Conservation (phyloP, 257 asterid genomes). For the Nicotiana obtusifolia region DNA sequence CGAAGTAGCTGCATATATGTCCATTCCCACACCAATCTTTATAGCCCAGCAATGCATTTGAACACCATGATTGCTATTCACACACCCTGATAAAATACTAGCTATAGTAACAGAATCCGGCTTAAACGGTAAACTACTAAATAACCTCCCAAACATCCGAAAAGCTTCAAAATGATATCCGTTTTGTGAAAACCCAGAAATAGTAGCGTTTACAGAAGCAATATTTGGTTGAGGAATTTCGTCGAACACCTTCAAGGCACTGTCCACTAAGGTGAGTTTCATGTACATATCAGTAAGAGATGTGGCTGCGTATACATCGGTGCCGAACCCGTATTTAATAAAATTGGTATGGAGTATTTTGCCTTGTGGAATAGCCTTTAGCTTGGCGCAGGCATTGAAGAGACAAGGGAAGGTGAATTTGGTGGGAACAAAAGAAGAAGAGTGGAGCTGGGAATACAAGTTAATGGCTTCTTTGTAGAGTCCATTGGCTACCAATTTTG, state of each 20-base stretch:
- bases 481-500: slow-evolving; percentile 57
- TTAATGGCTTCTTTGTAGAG: slow-evolving; percentile 60
- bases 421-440: slow-evolving; percentile 34
- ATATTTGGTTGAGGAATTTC: slow-evolving; percentile 58
- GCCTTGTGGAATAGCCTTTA: slow-evolving; percentile 40
- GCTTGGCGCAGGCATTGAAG: slow-evolving; percentile 77
- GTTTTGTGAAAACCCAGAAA: slow-evolving; percentile 69
- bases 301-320: slow-evolving; percentile 44
- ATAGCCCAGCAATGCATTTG: slow-evolving; percentile 71
- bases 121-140: slow-evolving; percentile 24
- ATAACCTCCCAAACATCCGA: slow-evolving; percentile 26
- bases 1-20: slow-evolving; percentile 55
- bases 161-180: slow-evolving; percentile 42
- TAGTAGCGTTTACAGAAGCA: slow-evolving; percentile 42
- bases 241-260: slow-evolving; percentile 68
- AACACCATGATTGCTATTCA: slow-evolving; percentile 29
- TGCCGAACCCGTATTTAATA: slow-evolving; percentile 45
- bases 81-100: slow-evolving; percentile 49
- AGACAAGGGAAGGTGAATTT: slow-evolving; percentile 74
- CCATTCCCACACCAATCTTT: slow-evolving; percentile 64
- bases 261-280: slow-evolving; percentile 36
- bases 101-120: slow-evolving; percentile 69
- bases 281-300: slow-evolving; percentile 56
- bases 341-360: slow-evolving; percentile 67
- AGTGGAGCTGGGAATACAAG: slow-evolving; percentile 43